Evolutionary conservation across 164 flowering plant species (phyloP), one percentile per base, ranked within the genome.

Genomic region (Euptelea pleiosperma): DNA sequence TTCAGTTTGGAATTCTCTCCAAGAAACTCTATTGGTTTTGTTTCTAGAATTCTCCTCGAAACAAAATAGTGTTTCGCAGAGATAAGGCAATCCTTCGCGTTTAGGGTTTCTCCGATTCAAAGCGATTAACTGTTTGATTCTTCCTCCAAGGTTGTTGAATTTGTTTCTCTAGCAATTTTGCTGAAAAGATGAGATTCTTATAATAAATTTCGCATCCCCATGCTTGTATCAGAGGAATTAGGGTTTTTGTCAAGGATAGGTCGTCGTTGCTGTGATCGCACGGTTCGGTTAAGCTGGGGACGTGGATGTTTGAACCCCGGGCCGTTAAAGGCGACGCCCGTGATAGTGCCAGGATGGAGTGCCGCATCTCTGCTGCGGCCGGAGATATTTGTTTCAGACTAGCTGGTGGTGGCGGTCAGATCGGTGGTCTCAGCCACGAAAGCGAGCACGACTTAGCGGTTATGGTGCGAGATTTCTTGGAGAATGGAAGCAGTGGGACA

Each of bases 401-500:
- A 56, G 45, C 55, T 7, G 79, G 77, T 6, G 70, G 66, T 5
- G 74, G 66, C 21, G 80, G 82, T 11, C 61, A 66, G 61, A 55
- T 73, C 33, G 82, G 73, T 2, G 85, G 84, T 3, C 74, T 73
- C 48, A 88, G 98, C 69, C 87, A 79, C 37, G 96, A 91, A 61
- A 86, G 94, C 68, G 98, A 91, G 72, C 90, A 80, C 55, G 96
- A 91, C 35, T 70, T 91, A 61, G 98, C 91, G 3, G 36, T 74
- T 0, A 80, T 91, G 92, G 98, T 91, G 39, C 81, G 83, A 52
- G 98, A 91, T 69, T 91, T 88, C 55, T 46, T 85, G 72, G 96
- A 91, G 68, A 83, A 80, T 53, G 85, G 89, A 16, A 82, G 96
- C 62, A 53, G 60, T 59, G 96, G 86, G 21, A 63, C 79, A 6